phyloP scores from a whole-genome alignment of 257 asterid species.

The Cynanchum wilfordii region DNA sequence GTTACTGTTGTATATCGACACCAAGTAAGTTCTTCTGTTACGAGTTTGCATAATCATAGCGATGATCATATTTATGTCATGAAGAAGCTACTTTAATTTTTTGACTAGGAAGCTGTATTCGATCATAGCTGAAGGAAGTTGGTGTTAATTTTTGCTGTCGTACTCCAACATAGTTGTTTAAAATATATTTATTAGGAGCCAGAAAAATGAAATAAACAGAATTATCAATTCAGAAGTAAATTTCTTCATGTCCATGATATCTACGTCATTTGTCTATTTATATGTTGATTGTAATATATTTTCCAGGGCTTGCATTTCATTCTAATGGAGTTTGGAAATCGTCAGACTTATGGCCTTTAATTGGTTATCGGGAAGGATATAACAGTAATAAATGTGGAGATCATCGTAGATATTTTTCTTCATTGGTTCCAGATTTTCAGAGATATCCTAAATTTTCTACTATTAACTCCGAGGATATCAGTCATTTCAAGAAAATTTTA shows the following conservation, averaged over 20 bases:
- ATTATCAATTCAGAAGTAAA: neutral
- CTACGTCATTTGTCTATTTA: neutral
- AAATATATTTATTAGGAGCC: neutral
- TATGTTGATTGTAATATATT: neutral
- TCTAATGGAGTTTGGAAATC: conserved; percentile 12
- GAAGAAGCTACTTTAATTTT: conserved; percentile 1
- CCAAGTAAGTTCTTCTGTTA: conserved; percentile 34
- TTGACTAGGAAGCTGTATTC: neutral
- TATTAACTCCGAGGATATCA: conserved; percentile 61
- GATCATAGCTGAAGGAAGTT: neutral
- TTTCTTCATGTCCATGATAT: neutral
- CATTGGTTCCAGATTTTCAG: conserved; percentile 38
- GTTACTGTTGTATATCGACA: conserved; percentile 9
- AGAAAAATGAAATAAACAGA: neutral
- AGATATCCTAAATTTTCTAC: conserved; percentile 56
- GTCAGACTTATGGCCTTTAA: neutral
- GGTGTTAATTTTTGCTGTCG: neutral
- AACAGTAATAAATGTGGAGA: conserved; percentile 24
- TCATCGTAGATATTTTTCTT: conserved; percentile 43
- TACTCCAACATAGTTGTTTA: neutral
- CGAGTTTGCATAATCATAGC: neutral
- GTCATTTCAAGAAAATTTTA: conserved; percentile 61
- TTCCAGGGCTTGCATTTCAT: neutral
- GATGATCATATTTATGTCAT: neutral
- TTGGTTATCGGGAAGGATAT: conserved; percentile 20